A percentile compares a stretch with the other conserved stretches of the same genome.
Evolutionary conservation across 208 protist species (phyloP).

Genomic region (Leishmania martiniquensis): DNA sequence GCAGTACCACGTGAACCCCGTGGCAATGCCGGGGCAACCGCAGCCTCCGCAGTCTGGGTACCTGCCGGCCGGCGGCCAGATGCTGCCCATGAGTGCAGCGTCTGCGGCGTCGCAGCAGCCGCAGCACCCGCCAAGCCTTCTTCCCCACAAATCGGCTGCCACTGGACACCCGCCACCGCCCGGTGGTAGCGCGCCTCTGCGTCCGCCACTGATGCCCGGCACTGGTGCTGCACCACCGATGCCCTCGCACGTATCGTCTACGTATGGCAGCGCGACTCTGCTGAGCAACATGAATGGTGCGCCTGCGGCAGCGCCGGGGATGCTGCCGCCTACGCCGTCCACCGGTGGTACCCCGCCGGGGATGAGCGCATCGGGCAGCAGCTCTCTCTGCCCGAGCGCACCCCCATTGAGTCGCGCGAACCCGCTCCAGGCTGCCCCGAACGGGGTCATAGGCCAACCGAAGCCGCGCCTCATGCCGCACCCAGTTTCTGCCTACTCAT

Average conservation of each 20-base stretch:
- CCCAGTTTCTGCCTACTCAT: constrained; percentile 68
- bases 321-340: background rate
- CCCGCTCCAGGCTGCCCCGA: background rate
- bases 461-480: constrained; percentile 71
- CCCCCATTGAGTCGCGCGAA: constrained; percentile 15
- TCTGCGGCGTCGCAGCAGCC: constrained; percentile 2
- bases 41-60: constrained; percentile 1
- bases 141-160: background rate
- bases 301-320: background rate
- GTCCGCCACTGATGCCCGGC: constrained; percentile 9
- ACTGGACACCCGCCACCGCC: background rate
- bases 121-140: constrained; percentile 9
- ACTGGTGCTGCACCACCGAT: background rate
- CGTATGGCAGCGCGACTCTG: background rate
- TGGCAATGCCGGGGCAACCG: constrained; percentile 4
- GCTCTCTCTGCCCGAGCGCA: background rate
- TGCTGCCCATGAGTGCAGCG: background rate
- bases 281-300: constrained; percentile 4
- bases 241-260: background rate
- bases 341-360: background rate
- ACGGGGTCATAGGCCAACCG: constrained; percentile 23
- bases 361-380: background rate
- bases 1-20: constrained; percentile 5
- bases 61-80: constrained; percentile 7
- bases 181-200: background rate